Percentiles rank a stretch among this genome's conserved stretches.
These are phyloP conservation scores for Phoenix dactylifera DNA, from an alignment of 176 grass and related monocot species.

Conservation along the genomic window DNA sequence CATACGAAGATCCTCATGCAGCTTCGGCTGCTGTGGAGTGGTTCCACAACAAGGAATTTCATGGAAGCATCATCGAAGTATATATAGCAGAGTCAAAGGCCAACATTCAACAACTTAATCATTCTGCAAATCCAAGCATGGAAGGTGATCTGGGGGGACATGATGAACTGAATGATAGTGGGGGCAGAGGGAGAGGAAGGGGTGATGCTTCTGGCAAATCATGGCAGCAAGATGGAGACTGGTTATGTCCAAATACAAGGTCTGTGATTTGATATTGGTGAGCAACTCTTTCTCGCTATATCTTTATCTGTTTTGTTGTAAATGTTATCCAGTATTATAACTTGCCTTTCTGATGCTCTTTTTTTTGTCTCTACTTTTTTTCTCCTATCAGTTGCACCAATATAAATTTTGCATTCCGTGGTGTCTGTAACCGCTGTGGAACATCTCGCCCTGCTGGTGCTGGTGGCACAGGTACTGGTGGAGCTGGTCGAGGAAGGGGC, in stretches of 20 bases:
- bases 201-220: constrained; percentile 49
- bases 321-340: no score
- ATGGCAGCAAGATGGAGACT: constrained; percentile 99
- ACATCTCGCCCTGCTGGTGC: constrained; percentile 55
- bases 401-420: constrained; percentile 63
- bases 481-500: constrained; percentile 16
- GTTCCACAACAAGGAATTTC: constrained; percentile 97
- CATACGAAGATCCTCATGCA: constrained; percentile 91
- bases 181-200: constrained; percentile 45
- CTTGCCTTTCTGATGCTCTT: no score
- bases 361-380: neutral
- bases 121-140: constrained; percentile 20
- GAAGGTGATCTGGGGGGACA: constrained; percentile 17
- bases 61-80: constrained; percentile 68
- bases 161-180: constrained; percentile 37
- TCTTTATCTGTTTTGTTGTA: neutral
- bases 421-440: constrained; percentile 28
- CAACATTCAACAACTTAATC: constrained; percentile 30
- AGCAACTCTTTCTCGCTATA: constrained; percentile 40
- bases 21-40: constrained; percentile 88
- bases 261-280: constrained; percentile 78
- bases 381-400: constrained; percentile 64
- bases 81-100: constrained; percentile 78
- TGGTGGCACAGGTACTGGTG: constrained; percentile 18
- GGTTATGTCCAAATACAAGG: constrained; percentile 99